Evolutionary conservation across 106 monocot genomes (phyloP), one percentile per base, ranked within the genome.

Genomic region (Amphibolis antarctica): DNA sequence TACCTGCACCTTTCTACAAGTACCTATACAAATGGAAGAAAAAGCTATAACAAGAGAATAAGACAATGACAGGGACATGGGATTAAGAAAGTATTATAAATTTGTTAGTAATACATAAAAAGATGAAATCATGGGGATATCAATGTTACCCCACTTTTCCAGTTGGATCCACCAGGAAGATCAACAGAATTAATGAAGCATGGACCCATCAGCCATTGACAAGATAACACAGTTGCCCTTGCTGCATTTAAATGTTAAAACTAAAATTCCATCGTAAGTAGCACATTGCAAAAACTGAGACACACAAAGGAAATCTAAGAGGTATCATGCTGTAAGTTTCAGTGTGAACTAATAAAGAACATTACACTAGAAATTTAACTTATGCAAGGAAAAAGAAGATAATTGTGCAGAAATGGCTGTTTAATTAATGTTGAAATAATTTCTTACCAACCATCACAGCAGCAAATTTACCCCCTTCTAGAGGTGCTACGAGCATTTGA

Each of bases 201-300:
- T 55, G 77, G 74, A 17, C 89, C 94, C 94, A 96, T 96, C 48
- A 96, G 67, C 94, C 94, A 96, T 68, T 96, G 81, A 66, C 94
- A 96, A 67, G 84, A 96, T 31, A 84, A 48, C 22, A 82, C 84
- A 43, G 94, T 96, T 66, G 82, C 94, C 81, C 89, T 81, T 72
- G 94, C 94, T 96, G 70, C 67, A 72, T 65, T 55, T 26, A 29
- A n/a, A n/a, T n/a, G n/a, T n/a, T n/a, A n/a, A 43, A 78, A 62
- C 69, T 12, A 23, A 57, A 26, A n/a, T 36, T 65, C 43, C 18
- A 55, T 24, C 12, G 60, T 19, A 49, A 48, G 51, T 23, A 1
- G 5, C 13, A 10, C 14, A 10, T 19, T 42, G 4, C 17, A 36
- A 67, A 61, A 30, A 27, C 36, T 36, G 36, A 36, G 7, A 4